A percentile compares a stretch with the other conserved stretches of the same genome.
These are phyloP conservation scores for Mucor lusitanicus DNA, from an alignment of 371 early-diverging fungal species.

Conservation along the genomic window DNA sequence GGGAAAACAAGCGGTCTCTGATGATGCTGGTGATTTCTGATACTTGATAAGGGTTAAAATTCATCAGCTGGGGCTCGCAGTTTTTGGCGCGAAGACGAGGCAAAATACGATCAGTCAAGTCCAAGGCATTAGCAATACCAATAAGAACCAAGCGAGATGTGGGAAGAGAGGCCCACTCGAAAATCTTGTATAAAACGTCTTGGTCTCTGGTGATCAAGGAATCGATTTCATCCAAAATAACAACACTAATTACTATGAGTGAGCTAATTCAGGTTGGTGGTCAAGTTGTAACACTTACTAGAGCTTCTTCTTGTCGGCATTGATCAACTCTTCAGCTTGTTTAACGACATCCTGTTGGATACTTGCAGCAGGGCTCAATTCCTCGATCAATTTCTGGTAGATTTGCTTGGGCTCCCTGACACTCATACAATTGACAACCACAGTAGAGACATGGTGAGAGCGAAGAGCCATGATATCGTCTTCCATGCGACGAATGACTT, in stretches of 20 bases:
- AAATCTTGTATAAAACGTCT: slow-evolving; percentile 88
- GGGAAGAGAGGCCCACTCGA: slow-evolving; percentile 72
- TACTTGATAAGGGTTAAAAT: slow-evolving; percentile 86
- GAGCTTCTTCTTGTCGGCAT: slow-evolving; percentile 36
- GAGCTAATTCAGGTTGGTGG: too few species aligned
- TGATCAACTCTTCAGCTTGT: slow-evolving; percentile 40
- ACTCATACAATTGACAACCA: slow-evolving; percentile 87
- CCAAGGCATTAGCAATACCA: slow-evolving; percentile 96
- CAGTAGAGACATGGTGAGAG: slow-evolving; percentile 49
- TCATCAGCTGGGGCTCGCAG: slow-evolving; percentile 78
- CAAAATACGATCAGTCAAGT: slow-evolving; percentile 86
- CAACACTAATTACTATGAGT: slow-evolving; percentile 46
- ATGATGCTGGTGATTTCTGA: slow-evolving; percentile 84
- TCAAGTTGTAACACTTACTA: slow-evolving; percentile 39
- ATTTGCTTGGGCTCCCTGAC: slow-evolving; percentile 71
- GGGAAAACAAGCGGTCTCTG: slow-evolving; percentile 69
- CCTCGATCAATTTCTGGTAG: slow-evolving; percentile 64
- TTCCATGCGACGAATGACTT: slow-evolving; percentile 52
- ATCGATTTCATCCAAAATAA: slow-evolving; percentile 94
- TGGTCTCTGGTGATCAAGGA: slow-evolving; percentile 78
- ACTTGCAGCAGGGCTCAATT: slow-evolving; percentile 28
- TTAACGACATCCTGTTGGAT: slow-evolving; percentile 30
- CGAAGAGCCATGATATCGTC: slow-evolving; percentile 19
- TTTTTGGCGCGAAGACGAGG: slow-evolving; percentile 85
- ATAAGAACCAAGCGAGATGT: slow-evolving; percentile 76